Evolutionary conservation across 2,329 filamentous ascomycete species (phyloP), one percentile per base, ranked within the genome.

Genomic region (Ophiostoma piceae): DNA sequence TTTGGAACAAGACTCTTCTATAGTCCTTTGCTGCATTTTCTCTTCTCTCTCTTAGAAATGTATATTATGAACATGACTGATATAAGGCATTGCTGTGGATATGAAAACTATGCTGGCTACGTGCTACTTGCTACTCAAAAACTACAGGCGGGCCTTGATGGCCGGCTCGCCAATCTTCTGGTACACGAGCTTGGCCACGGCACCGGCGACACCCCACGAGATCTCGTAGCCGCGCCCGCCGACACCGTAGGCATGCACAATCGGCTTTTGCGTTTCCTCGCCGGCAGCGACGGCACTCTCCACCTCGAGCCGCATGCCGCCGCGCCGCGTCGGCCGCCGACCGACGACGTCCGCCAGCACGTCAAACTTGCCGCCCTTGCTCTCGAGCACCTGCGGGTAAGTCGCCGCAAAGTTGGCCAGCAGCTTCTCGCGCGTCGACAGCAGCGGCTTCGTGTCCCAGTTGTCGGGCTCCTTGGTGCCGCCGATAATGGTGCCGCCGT

Each of bases 401-500:
- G 79, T 81, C 35, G 74, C 76, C 29, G 74, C 76, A 66, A 81
- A 78, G 64, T 32, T 71, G 51, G 72, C 60, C 3, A 90, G 80
- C 16, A 90, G 76, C 37, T 74, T 75, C 51, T 79, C 76, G 22
- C 87, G 77, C 0, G 83, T 82, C 66, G 82, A 81, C 1, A 73
- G 71, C 0, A 81, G 84, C 1, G 86, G 83, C 22, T 80, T 77
- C 0, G 81, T 76, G 66, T 84, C 80, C 84, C 84, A 88, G 75
- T 88, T 80, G 69, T 84, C 78, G 0, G 82, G 81, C 74, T 90
- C 84, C 76, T 89, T 90, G 11, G 87, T 90, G 0, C 88, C 88
- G 5, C 88, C 88, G 26, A 90, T 84, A 54, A 90, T 80, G 0
- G 88, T 90, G 2, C 88, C 88, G 2, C 88, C 88, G 43, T 85